Conservation (phyloP, 169 alveolate species). For the Plasmodium vivax region DNA sequence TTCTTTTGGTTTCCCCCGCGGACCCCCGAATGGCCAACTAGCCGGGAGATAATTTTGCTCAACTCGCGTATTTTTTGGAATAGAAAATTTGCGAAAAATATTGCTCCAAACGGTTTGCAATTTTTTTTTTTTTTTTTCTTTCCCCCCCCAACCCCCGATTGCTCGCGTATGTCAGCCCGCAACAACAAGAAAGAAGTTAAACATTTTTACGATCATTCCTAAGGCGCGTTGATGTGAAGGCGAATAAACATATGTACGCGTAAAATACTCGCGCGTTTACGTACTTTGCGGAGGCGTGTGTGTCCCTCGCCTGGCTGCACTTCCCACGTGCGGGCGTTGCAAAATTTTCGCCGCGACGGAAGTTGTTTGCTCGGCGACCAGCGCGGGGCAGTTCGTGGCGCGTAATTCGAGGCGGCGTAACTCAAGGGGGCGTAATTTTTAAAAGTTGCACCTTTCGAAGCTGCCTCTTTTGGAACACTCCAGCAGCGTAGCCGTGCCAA, state of each 20-base stretch:
- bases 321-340: background rate
- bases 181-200: background rate
- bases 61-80: background rate
- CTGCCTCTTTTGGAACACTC: background rate
- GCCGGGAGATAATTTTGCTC: background rate
- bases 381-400: background rate
- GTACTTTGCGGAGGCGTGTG: background rate
- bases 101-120: background rate
- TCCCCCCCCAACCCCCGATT: background rate
- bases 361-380: background rate
- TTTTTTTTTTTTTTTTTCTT: too few relatives aligned
- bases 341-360: background rate
- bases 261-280: background rate
- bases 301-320: background rate
- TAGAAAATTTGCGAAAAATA: background rate
- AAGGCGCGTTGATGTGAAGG: background rate
- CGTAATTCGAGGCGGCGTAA: background rate
- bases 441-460: background rate
- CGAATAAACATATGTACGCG: background rate
- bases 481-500: background rate
- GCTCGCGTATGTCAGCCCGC: background rate
- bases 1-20: background rate
- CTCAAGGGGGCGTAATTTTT: too few relatives aligned
- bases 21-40: background rate
- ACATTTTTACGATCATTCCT: background rate